Evolutionary conservation across 495 filamentous ascomycete genomes (phyloP), one percentile per base, ranked within the genome.

Genomic region (Saxophila tyrrhenica): DNA sequence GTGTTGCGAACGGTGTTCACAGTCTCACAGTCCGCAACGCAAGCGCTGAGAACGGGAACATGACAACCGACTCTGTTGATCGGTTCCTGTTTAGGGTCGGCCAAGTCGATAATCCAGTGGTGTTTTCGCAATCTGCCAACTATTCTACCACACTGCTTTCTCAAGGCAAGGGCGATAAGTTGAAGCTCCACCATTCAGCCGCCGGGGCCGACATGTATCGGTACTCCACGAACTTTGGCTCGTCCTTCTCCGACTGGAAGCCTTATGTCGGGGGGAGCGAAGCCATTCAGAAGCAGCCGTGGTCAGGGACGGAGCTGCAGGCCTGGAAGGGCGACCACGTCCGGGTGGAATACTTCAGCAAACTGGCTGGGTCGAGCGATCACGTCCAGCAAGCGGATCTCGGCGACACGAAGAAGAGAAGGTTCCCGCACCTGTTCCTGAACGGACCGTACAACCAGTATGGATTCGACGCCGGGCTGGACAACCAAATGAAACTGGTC

Each of bases 391-490:
- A 82, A 54, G 77, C 76, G 17, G 83, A 86, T 61, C 56, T 73
- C 32, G 67, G 57, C 23, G 75, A 67, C 59, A 64, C 69, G 13
- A 56, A 58, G 0, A 71, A 66, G 2, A 71, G 83, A 22, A 72
- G 74, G 8, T 81, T 78, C 52, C 83, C 83, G 11, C 79, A 85
- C 64, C 64, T 85, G 29, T 85, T 73, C 67, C 70, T 78, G 54
- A 75, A 84, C 38, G 83, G 83, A 0, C 73, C 77, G 0, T 85
- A 77, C 67, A 85, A 85, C 56, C 70, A 79, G 51, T 85, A 78
- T 56, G 81, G 83, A 22, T 85, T 78, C 60, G 83, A 85, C 66
- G 73, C 75, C 1, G 83, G 83, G 1, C 52, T 84, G 43, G 64
- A 73, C 3, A 80, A 80, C 35, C 59, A 69, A 15, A 73, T 83